Evolutionary conservation across 768 basidiomycete genomes (phyloP), one percentile per base, ranked within the genome.

Genomic region (Tricholomella constricta): DNA sequence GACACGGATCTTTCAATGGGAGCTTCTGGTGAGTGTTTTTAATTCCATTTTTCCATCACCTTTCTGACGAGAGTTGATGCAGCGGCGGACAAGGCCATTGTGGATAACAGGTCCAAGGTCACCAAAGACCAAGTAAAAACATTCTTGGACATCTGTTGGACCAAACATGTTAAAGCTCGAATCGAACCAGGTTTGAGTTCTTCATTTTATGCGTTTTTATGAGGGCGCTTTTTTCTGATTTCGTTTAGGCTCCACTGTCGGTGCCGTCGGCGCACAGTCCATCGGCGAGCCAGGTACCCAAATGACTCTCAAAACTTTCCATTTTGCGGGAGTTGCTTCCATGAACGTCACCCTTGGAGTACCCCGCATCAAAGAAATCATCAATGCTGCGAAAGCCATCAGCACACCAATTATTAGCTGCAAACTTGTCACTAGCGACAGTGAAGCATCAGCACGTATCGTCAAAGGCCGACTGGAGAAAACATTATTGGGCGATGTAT

Each of bases 301-400:
- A 67, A 99, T 99, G 97, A 98, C 96, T 1, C 72, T 98, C 59
- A 98, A 98, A 74, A 98, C 97, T 51, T 99, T 99, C 85, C 97
- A 99, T 79, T 99, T 98, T 71, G 97, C 97, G 62, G 97, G 97
- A 75, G 96, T 99, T 57, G 97, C 97, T 7, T 96, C 95, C 32
- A 99, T 98, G 97, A 98, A 98, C 73, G 94, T 99, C 57, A 99
- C 97, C 0, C 84, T 98, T 32, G 97, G 97, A 71, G 97, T 98
- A n/a, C 97, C 97, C 2, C 96, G 97, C 64, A 98, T 99, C 74
- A 98, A 98, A 71, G 97, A 99, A 71, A 98, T 99, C 60, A 99
- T 99, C 78, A 99, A 98, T 62, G 97, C 94, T 2, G 92, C 97
- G n/a, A 99, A 97, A 69, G 72, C 78, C 34, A 98, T 99, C 72